These are phyloP conservation scores for Pseudohyphozyma bogoriensis DNA, from an alignment of 768 basidiomycete genomes.

Conservation along the genomic window DNA sequence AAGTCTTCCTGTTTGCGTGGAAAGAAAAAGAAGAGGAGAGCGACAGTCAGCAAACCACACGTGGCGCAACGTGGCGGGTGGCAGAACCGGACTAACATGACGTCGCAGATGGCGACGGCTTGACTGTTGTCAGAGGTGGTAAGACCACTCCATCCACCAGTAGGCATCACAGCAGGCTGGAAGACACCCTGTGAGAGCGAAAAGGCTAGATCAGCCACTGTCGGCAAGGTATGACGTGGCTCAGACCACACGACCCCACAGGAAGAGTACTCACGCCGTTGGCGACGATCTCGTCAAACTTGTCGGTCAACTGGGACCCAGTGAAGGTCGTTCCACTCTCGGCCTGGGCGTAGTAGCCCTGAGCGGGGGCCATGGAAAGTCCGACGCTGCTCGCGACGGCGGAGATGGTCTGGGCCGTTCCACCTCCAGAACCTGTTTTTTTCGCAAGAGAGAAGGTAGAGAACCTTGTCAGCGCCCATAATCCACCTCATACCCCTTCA, in stretches of 20 bases:
- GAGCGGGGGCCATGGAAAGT: constrained; percentile 17
- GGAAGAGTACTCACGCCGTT: no score
- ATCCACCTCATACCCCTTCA: no score
- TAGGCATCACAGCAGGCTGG: constrained; percentile 30
- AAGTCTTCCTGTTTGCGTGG: no score
- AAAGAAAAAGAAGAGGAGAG: no score
- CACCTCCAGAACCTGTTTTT: constrained; percentile 30
- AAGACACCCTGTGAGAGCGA: no score
- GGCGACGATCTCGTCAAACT: constrained; percentile 28
- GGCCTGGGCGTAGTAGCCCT: constrained; percentile 31
- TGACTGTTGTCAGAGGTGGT: constrained; percentile 29
- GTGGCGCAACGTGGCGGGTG: no score
- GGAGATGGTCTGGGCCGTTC: constrained; percentile 26
- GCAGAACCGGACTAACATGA: no score
- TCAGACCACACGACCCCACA: no score
- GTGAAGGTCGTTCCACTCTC: constrained; percentile 27
- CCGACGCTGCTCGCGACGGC: constrained; percentile 21
- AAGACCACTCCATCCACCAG: constrained; percentile 29
- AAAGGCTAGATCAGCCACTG: neutral
- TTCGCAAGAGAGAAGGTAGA: no score
- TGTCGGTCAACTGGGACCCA: constrained; percentile 27
- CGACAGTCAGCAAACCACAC: no score
- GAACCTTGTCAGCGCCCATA: no score
- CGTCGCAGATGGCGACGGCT: constrained; percentile 30
- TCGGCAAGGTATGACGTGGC: constrained; percentile 8